phyloP scores from a whole-genome alignment of 2,329 filamentous ascomycete species.

The Byssoonygena ceratinophila region DNA sequence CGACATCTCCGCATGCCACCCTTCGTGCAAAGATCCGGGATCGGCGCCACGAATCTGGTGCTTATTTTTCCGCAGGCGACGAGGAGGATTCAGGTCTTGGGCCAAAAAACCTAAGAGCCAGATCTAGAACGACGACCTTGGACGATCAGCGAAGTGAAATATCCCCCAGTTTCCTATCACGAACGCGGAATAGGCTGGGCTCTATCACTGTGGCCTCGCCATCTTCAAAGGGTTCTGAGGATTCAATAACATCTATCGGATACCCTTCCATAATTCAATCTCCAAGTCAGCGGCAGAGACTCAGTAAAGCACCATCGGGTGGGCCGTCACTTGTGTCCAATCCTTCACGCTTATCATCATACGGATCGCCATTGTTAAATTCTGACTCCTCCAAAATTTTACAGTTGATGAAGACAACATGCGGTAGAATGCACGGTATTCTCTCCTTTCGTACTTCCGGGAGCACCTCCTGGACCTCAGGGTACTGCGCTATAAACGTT shows the following conservation, averaged over 20 bases:
- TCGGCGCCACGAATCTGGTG: constrained; percentile 24
- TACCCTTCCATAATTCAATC: constrained; percentile 40
- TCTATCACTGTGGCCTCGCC: constrained; percentile 32
- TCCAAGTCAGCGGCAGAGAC: constrained; percentile 29
- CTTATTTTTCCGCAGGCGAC: constrained; percentile 25
- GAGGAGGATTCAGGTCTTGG: constrained; percentile 29
- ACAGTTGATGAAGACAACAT: constrained; percentile 44
- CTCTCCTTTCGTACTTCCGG: constrained; percentile 40
- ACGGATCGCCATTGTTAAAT: constrained; percentile 32
- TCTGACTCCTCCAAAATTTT: constrained; percentile 40
- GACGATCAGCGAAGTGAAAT: constrained; percentile 35
- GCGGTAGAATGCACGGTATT: constrained; percentile 44
- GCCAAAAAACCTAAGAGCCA: constrained; percentile 28
- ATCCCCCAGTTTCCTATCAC: constrained; percentile 26
- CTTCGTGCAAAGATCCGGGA: constrained; percentile 28
- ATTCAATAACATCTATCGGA: constrained; percentile 36
- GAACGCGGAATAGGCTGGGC: constrained; percentile 28
- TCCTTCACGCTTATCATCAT: constrained; percentile 23
- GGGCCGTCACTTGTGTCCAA: constrained; percentile 22
- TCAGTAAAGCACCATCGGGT: constrained; percentile 27
- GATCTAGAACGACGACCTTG: constrained; percentile 34
- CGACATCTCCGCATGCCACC: constrained; percentile 30
- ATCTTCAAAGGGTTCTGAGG: constrained; percentile 30
- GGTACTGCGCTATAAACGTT: constrained; percentile 44
- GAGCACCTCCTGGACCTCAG: constrained; percentile 39